Evolutionary conservation across 192 early-diverging fungal species (phyloP).

Genomic region (Coemansia sp.): DNA sequence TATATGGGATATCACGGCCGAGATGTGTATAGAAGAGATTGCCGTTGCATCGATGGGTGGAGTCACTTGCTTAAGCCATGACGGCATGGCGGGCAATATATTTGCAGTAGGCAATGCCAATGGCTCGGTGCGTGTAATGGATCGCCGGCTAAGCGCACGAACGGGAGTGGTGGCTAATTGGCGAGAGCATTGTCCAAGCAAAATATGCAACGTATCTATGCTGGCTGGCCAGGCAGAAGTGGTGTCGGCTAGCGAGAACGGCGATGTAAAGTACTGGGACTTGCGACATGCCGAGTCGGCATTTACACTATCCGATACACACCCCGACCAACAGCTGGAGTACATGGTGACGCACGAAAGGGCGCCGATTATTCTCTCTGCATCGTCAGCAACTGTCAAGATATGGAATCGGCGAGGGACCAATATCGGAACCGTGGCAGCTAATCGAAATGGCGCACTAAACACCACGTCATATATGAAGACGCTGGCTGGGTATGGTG

Average conservation of each 20-base stretch:
- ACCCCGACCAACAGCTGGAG: constrained; percentile 22
- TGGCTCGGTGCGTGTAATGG: constrained; percentile 51
- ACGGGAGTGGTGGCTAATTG: constrained; percentile 34
- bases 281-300: constrained; percentile 29
- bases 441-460: not conserved
- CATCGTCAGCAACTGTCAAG: constrained; percentile 38
- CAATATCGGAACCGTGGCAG: constrained; percentile 37
- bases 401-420: constrained; percentile 51
- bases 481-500: constrained; percentile 35
- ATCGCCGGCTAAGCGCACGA: constrained; percentile 39
- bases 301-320: constrained; percentile 30
- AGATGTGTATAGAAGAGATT: constrained; percentile 51
- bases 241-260: constrained; percentile 36
- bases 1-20: constrained; percentile 47
- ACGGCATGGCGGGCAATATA: constrained; percentile 38
- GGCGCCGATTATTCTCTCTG: constrained; percentile 37
- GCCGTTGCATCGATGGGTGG: constrained; percentile 34
- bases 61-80: constrained; percentile 42
- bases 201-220: constrained; percentile 28
- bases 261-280: constrained; percentile 53
- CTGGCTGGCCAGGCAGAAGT: constrained; percentile 38
- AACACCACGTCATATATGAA: constrained; percentile 30
- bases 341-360: constrained; percentile 47
- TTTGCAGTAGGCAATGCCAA: constrained; percentile 41
- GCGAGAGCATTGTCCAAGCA: constrained; percentile 36